Conservation (phyloP, 352 stramenopile species). For the Phytophthora cactorum region DNA sequence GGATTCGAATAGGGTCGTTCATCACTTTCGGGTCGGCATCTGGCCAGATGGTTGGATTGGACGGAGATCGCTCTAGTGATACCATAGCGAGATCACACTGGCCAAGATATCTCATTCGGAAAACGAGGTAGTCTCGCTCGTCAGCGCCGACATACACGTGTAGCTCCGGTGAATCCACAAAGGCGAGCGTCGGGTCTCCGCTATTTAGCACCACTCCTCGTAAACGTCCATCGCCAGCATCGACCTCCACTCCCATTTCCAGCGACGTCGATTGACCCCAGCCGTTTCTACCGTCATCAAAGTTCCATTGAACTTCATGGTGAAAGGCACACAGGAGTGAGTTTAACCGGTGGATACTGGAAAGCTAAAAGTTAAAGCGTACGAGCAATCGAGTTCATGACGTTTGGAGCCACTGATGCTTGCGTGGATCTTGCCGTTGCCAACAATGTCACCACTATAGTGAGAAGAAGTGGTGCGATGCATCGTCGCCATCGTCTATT, state of each 20-base stretch:
- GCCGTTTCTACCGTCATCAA: slow-evolving; percentile 60
- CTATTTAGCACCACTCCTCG: slow-evolving; percentile 52
- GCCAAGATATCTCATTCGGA: slow-evolving; percentile 69
- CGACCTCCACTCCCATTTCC: slow-evolving; percentile 71
- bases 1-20: slow-evolving; percentile 58
- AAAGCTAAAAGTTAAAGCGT: slow-evolving; percentile 8
- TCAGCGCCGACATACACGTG: slow-evolving; percentile 54
- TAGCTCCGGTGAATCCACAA: slow-evolving; percentile 68
- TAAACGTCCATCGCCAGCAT: slow-evolving; percentile 53
- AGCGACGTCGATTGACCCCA: slow-evolving; percentile 67
- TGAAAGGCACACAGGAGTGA: neutral
- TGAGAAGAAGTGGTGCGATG: neutral
- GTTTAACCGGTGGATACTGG: neutral
- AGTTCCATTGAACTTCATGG: slow-evolving; percentile 61
- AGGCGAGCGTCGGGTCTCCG: slow-evolving; percentile 39
- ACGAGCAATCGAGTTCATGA: slow-evolving; percentile 40
- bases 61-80: slow-evolving; percentile 49
- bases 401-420: slow-evolving; percentile 2
- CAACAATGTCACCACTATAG: slow-evolving; percentile 1
- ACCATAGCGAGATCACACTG: slow-evolving; percentile 65
- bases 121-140: slow-evolving; percentile 57
- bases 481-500: neutral
- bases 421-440: slow-evolving; percentile 1
- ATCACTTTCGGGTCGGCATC: slow-evolving; percentile 42
- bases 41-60: slow-evolving; percentile 40